These are phyloP conservation scores for Eucalyptus microcorys DNA, from an alignment of 345 rosid species.

Conservation along the genomic window DNA sequence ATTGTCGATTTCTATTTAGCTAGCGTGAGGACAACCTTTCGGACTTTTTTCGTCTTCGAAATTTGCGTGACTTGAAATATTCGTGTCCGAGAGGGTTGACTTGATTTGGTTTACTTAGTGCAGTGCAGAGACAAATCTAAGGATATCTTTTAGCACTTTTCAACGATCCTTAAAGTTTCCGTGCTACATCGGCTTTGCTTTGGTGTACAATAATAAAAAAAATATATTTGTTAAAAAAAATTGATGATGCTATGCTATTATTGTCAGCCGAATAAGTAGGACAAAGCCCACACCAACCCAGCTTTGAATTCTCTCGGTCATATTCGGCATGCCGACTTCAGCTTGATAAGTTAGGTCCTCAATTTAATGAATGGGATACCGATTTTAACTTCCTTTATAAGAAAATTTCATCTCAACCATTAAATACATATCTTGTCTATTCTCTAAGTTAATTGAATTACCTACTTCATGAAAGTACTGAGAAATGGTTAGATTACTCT, in stretches of 20 bases:
- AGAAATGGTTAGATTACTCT: neutral
- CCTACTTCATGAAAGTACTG: rapidly evolving
- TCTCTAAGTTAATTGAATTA: neutral
- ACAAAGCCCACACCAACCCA: neutral
- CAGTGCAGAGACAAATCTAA: neutral
- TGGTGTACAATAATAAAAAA: neutral
- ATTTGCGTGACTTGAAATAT: neutral
- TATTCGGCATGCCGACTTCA: neutral
- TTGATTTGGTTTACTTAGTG: neutral
- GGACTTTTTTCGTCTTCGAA: neutral
- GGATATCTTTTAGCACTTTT: neutral
- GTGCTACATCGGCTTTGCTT: neutral
- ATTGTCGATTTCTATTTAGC: neutral
- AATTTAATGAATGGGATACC: neutral
- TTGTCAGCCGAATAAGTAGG: neutral
- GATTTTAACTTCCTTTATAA: rapidly evolving
- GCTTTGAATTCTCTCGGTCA: neutral
- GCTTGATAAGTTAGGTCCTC: neutral
- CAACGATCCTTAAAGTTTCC: neutral
- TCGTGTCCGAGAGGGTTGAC: neutral
- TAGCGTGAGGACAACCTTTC: neutral
- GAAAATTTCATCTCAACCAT: neutral
- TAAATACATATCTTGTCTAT: neutral
- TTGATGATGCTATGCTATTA: neutral
- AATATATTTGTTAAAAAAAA: neutral